phyloP scores from a whole-genome alignment of 2,329 filamentous ascomycete species.

The Aureobasidium musti region DNA sequence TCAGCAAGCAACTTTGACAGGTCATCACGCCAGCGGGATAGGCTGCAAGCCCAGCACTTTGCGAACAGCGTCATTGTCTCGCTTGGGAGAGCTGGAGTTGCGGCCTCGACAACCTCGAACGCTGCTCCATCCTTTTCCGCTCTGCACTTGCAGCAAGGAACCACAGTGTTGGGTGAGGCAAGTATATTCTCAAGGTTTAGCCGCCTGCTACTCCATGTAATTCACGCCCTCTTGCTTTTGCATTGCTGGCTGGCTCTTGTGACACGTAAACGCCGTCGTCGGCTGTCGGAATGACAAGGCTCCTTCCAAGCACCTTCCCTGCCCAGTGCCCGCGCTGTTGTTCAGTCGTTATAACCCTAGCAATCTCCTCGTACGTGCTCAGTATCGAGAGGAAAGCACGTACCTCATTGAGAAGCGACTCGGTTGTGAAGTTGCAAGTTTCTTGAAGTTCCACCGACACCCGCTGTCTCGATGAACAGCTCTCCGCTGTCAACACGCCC shows the following conservation, averaged over 20 bases:
- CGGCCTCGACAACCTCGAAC: conserved; percentile 15
- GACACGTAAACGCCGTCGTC: conserved; percentile 16
- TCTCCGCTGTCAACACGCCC: background rate
- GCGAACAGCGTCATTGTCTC: conserved; percentile 9
- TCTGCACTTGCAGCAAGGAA: background rate
- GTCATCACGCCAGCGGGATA: background rate
- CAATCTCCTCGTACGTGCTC: background rate
- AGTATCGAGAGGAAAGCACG: background rate
- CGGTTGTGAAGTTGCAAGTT: background rate
- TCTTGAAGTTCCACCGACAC: background rate
- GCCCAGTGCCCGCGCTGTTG: background rate
- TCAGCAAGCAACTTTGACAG: background rate
- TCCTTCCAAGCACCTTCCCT: background rate
- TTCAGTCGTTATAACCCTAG: background rate
- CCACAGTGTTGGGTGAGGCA: conserved; percentile 7
- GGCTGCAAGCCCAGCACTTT: background rate
- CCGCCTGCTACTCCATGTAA: conserved; percentile 11
- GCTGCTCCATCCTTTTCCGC: background rate
- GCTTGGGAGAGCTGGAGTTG: background rate
- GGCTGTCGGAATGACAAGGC: conserved; percentile 20
- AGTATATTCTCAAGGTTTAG: background rate
- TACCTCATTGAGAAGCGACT: background rate
- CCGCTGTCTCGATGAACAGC: conserved; percentile 12
- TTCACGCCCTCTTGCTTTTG: background rate
- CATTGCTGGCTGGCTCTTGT: conserved; percentile 18